phyloP scores from a whole-genome alignment of 306 rosid genomes.

The Cucumis melo region DNA sequence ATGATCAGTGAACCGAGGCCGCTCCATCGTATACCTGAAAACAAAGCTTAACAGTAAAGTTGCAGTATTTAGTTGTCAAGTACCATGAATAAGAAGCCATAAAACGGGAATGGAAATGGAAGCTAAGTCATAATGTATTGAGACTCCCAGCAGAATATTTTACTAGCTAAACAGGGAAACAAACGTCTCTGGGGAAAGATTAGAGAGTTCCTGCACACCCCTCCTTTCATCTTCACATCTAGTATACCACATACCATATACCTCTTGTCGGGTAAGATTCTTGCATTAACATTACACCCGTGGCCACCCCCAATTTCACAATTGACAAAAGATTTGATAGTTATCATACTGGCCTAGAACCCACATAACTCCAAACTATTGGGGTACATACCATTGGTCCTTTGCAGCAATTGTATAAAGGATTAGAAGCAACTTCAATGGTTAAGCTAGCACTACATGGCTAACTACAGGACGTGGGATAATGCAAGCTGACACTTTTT shows the following conservation, averaged over 20 bases:
- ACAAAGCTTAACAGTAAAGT: not conserved
- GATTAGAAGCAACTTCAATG: not conserved
- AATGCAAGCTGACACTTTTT: not conserved
- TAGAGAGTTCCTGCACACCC: not conserved
- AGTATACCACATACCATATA: no score
- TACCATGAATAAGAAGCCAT: not conserved
- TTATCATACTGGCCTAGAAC: not conserved
- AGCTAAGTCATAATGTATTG: not conserved
- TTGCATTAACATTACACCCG: not conserved
- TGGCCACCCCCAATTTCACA: not conserved
- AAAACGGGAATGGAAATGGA: not conserved
- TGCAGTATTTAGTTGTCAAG: not conserved
- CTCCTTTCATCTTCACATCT: no score
- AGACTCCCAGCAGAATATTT: not conserved
- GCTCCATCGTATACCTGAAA: slow-evolving; percentile 79
- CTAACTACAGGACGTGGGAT: not conserved
- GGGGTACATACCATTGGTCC: not conserved
- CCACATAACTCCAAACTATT: not conserved
- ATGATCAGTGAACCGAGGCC: slow-evolving; percentile 89
- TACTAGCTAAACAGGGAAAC: not conserved
- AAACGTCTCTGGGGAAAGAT: not conserved
- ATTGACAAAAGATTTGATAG: not conserved
- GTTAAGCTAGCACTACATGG: not conserved
- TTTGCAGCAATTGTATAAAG: not conserved
- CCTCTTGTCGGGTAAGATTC: not conserved